phyloP scores from a whole-genome alignment of 202 grass and related monocot species.

The Setaria viridis region DNA sequence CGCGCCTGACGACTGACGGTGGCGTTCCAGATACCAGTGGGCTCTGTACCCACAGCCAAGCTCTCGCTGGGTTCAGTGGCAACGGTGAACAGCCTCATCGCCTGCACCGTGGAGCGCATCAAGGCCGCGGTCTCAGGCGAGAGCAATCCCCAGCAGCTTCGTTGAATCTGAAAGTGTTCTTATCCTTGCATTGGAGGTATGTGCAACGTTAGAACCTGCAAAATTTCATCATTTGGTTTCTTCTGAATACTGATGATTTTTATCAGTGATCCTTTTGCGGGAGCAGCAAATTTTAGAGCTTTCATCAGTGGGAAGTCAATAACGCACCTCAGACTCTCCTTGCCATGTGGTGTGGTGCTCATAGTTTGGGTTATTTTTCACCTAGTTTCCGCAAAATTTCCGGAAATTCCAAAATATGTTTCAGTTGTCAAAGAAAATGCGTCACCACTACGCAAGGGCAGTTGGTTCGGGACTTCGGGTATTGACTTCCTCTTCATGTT shows the following conservation, averaged over 20 bases:
- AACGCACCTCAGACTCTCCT: slow-evolving; percentile 99
- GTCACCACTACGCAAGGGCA: slow-evolving; percentile 90
- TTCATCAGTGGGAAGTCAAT: slow-evolving; percentile 98
- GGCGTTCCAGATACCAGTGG: slow-evolving; percentile 48
- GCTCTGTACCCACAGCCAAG: slow-evolving; percentile 89
- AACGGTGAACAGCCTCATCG: slow-evolving; percentile 96
- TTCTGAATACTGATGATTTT: slow-evolving; percentile 8
- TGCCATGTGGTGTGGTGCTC: slow-evolving; percentile 81
- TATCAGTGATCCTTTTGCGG: slow-evolving; percentile 31
- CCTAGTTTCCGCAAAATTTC: slow-evolving; percentile 27
- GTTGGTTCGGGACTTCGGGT: slow-evolving; percentile 81
- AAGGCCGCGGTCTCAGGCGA: slow-evolving; percentile 79
- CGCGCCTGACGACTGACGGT: too few relatives aligned
- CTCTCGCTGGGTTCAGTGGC: slow-evolving; percentile 94
- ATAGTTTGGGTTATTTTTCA: slow-evolving; percentile 42
- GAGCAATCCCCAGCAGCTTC: slow-evolving; percentile 55
- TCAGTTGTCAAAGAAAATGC: slow-evolving; percentile 21
- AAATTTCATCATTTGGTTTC: background rate
- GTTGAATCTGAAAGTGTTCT: slow-evolving; percentile 13
- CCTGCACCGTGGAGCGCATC: slow-evolving; percentile 95
- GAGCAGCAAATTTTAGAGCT: slow-evolving; percentile 74
- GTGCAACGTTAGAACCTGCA: background rate
- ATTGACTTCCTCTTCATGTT: slow-evolving; percentile 87
- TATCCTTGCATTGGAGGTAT: slow-evolving; percentile 42
- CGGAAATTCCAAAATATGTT: slow-evolving; percentile 38